Evolutionary conservation across 306 rosid genomes (phyloP).

Genomic region (Citrullus amarus): DNA sequence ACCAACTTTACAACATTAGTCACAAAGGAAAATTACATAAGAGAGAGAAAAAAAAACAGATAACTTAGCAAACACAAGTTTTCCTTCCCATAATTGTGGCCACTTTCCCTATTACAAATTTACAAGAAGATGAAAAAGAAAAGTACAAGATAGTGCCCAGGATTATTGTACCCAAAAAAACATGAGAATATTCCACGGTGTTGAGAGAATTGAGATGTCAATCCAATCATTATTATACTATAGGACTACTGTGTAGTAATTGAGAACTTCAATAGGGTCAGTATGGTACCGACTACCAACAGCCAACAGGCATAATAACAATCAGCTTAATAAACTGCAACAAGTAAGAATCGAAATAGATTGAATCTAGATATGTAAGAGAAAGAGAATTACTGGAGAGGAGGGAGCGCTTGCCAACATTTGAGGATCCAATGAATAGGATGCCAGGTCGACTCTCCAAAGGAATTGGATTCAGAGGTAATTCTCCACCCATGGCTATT

Average conservation of each 20-base stretch:
- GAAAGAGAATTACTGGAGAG: slow-evolving; percentile 41
- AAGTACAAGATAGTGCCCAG: no score
- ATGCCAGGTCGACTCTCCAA: slow-evolving; percentile 54
- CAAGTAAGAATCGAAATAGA: background rate
- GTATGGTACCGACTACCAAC: no score
- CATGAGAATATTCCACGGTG: background rate
- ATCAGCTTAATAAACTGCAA: background rate
- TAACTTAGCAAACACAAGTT: background rate
- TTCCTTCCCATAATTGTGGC: background rate
- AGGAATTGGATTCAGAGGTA: slow-evolving; percentile 20
- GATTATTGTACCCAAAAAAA: background rate
- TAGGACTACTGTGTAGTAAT: background rate
- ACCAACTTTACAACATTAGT: background rate
- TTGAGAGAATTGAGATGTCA: background rate
- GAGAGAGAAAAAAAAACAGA: background rate
- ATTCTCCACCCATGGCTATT: slow-evolving; percentile 2
- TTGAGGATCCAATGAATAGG: slow-evolving; percentile 58
- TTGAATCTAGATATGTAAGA: background rate
- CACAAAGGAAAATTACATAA: background rate
- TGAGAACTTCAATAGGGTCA: no score
- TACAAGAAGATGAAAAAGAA: no score
- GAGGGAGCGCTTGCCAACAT: slow-evolving; percentile 74
- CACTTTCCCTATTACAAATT: background rate
- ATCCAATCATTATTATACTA: background rate
- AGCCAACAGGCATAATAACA: no score